Percentiles rank a stretch among this genome's conserved stretches.
Conservation (phyloP, 441 rosid species). For the Brassica balearica region DNA sequence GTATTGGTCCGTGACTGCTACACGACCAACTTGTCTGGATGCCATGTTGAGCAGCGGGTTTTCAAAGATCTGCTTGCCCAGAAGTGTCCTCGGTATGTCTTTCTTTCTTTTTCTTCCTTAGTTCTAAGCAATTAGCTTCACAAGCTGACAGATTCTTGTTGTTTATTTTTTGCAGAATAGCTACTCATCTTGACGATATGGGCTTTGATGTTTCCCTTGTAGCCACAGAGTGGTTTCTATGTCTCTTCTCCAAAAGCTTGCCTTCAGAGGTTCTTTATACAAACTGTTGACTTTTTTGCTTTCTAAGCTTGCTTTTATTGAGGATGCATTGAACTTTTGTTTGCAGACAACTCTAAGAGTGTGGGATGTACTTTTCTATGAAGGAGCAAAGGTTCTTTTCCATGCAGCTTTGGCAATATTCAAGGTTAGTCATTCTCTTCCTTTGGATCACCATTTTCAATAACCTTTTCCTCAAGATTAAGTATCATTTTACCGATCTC, state of each 20-base stretch:
- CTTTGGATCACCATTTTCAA: slow-evolving; percentile 2
- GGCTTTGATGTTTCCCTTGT: slow-evolving; percentile 98
- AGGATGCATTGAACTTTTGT: background rate
- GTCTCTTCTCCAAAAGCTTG: slow-evolving; percentile 97
- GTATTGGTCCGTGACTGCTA: slow-evolving; percentile 97
- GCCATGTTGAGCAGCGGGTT: slow-evolving; percentile 98
- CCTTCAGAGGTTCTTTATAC: slow-evolving; percentile 83
- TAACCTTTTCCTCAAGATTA: background rate
- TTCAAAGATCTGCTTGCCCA: slow-evolving; percentile 88
- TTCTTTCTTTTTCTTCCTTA: background rate
- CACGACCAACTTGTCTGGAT: slow-evolving; percentile 90
- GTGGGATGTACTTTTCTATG: slow-evolving; percentile 97
- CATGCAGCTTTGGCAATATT: slow-evolving; percentile 97
- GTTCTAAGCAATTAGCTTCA: background rate
- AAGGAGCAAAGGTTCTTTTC: slow-evolving; percentile 96
- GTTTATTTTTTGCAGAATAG: slow-evolving; percentile 62
- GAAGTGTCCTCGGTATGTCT: slow-evolving; percentile 79
- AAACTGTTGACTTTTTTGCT: background rate
- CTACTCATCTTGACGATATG: slow-evolving; percentile 84
- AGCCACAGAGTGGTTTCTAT: slow-evolving; percentile 98
- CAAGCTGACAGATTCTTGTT: background rate
- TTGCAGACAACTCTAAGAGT: slow-evolving; percentile 92
- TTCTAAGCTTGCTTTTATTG: background rate
- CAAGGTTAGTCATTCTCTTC: slow-evolving; percentile 60
- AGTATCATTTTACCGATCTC: slow-evolving; percentile 18